Evolutionary conservation across 2,329 filamentous ascomycete genomes (phyloP), one percentile per base, ranked within the genome.

Genomic region (Ilyonectria destructans): DNA sequence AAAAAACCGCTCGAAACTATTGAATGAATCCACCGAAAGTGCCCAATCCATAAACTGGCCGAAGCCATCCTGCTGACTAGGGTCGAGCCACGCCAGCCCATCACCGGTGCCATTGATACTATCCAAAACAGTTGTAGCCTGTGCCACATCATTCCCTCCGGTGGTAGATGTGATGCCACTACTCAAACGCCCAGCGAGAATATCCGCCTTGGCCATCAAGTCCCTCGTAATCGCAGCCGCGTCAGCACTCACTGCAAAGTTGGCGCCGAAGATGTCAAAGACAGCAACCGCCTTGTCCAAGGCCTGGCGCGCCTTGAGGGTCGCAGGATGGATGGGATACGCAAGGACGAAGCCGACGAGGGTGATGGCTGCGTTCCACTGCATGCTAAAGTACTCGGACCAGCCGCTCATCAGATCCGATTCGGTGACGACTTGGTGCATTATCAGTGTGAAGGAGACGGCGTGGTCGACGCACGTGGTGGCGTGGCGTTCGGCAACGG

Each of bases 201-300:
- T 40, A 49, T 77, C 71, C 0, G 70, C 69, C 60, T 75, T 75
- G 64, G 49, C 59, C 6, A 73, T 54, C 6, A 77, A 62, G 12
- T 74, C 72, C 9, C 75, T 62, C 74, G 58, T 87, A 83, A 82
- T 69, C 1, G 76, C 78, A 17, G 80, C 81, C 2, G 81, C 80
- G 12, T 79, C 68, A 1, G 80, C 79, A 51, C 79, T 80, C 58
- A 82, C 81, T n/a, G 74, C 84, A 62, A 85, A 88, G 70, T 78
- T 79, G 15, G 48, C 58, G 19, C 79, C 70, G 74, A 82, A 74
- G 65, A 77, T 57, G 63, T 82, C 71, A 74, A 84, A 75, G 2
- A 77, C 69, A 73, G 79, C 55, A 72, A 85, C 49, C 77, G 83
- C 69, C 78, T 82, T 71, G 74, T 80, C 69, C 75, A 85, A 67